Base-by-base conservation (phyloP, 345 rosid genomes). In the Aethionema arabicum region DNA sequence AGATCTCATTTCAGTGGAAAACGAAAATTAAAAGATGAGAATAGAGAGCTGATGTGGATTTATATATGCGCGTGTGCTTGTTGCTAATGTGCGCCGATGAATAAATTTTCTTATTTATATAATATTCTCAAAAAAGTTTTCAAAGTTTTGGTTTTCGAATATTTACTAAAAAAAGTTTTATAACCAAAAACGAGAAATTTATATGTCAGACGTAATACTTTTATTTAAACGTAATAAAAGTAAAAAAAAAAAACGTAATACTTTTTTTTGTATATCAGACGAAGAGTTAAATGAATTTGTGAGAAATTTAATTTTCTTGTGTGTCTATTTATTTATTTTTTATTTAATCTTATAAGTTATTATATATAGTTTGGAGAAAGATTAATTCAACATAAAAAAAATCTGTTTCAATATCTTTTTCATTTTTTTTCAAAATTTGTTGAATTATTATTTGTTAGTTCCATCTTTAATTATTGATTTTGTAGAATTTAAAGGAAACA, bases 1-100 rank as follows among this genome's bases (percentile, higher is more conserved):
- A n/a, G n/a, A n/a, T n/a, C n/a, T n/a, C n/a, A n/a, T n/a, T n/a
- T n/a, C n/a, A n/a, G n/a, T n/a, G n/a, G n/a, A n/a, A n/a, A n/a
- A n/a, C n/a, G 78, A 87, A 90, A 52, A 90, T 75, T 37, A 85
- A 73, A 75, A 83, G 88, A 76, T 80, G 85, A 61, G 92, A 90
- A 66, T 84, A 95, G 70, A 82, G 79, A 74, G 52, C 7, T 12
- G 38, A 5, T 44, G 13, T 8, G 37, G 51, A 61, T 8, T 3
- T 6, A 40, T 12, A 12, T 40, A 40, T 55, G 62, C 68, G 68
- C 74, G 69, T 59, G 63, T 64, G 56, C 52, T 54, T 47, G 68
- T 62, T 56, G 68, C 74, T 70, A 69, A 31, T 48, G 32, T 69
- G 51, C 74, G 74, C 74, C 40, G 57, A 45, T 21, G 55, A 21